These are phyloP conservation scores for Vinca major DNA, from an alignment of 305 asterid species.

Conservation along the genomic window DNA sequence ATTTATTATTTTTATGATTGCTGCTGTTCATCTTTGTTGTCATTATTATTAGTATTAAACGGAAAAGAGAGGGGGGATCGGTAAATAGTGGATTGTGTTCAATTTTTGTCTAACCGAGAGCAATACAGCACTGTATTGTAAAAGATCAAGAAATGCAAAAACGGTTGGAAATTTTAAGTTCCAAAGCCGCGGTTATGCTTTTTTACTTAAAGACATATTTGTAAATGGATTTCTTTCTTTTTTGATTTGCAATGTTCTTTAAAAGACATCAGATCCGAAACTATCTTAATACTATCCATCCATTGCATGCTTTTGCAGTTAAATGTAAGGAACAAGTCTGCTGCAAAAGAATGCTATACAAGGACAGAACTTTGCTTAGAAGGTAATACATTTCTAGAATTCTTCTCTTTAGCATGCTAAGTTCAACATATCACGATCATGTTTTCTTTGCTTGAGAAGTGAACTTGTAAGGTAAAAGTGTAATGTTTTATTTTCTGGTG, in stretches of 20 bases:
- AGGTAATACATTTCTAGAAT: slow-evolving; percentile 38
- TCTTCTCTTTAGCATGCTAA: background rate
- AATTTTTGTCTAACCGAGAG: background rate
- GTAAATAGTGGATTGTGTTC: background rate
- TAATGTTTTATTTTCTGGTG: background rate
- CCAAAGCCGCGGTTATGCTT: background rate
- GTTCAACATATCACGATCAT: background rate
- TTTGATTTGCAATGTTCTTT: background rate
- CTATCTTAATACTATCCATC: slow-evolving; percentile 19
- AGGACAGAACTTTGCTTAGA: slow-evolving; percentile 87
- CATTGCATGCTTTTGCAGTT: slow-evolving; percentile 37
- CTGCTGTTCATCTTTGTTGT: background rate
- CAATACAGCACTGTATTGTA: background rate
- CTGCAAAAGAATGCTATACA: slow-evolving; percentile 80
- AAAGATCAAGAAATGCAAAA: slow-evolving; percentile 2
- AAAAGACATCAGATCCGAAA: slow-evolving; percentile 4
- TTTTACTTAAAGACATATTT: background rate
- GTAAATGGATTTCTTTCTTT: background rate
- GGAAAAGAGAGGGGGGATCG: too few species aligned
- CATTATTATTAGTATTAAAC: background rate
- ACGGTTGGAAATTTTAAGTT: background rate
- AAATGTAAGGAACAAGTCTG: slow-evolving; percentile 90
- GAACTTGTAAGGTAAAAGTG: background rate
- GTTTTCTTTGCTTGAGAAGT: slow-evolving; percentile 2
- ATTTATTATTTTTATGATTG: background rate